Evolutionary conservation across 148 eudicot species (phyloP), one percentile per base, ranked within the genome.

Genomic region (Rhododendron vialii): DNA sequence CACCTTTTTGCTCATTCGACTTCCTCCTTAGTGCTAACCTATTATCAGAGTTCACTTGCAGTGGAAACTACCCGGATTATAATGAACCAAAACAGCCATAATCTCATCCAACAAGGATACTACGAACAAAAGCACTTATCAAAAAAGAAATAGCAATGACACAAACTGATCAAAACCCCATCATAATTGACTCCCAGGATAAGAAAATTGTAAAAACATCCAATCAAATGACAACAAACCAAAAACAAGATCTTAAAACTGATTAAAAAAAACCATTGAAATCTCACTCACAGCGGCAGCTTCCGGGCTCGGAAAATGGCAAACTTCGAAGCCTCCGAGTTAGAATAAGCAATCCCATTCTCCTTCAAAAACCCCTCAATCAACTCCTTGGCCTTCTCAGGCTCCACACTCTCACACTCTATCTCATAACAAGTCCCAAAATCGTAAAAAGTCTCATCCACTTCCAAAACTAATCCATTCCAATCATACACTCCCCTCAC

Each of bases 391-490:
- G 89, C 98, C 82, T 86, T 94, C 38, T 96, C 95, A 20, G 98
- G 98, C 89, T 96, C 95, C 36, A 78, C 79, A 87, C 94, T 94
- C 92, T 96, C 98, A 71, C 98, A 94, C 65, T 96, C 98, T 75
- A 96, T 86, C 92, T 96, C 98, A 88, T 92, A 96, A 85, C 89
- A 85, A 86, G 96, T 91, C 38, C 98, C 98, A 74, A 93, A 94
- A 20, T 93, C 98, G 82, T 90, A 96, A 77, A 88, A 85, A 0
- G 95, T 93, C 90, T 96, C 95, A 87, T 94, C 98, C 85, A 96
- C 85, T 89, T 96, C 98, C 89, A 96, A 88, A 59, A 82, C 87
- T 93, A 93, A 84, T 78, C 92, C 94, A 50, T 93, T 91, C 98
- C 98, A 96, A 38, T 95, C 94, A 84, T 89, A 92, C 87, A 96